Evolutionary conservation across 1,284 basidiomycete species (phyloP), one percentile per base, ranked within the genome.

Genomic region (Trichosporon asahii): DNA sequence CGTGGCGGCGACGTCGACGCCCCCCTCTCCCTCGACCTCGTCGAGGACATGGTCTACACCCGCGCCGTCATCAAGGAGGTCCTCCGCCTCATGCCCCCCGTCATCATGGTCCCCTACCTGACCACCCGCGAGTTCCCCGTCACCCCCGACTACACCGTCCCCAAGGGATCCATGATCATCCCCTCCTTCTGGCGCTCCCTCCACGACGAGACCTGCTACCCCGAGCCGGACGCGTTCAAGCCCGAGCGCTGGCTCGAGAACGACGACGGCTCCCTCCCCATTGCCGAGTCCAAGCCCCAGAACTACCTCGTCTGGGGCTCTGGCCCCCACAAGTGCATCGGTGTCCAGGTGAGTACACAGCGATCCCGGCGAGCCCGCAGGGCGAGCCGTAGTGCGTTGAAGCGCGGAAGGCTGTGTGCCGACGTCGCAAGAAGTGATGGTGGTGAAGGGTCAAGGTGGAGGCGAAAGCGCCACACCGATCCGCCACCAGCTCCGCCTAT

Each of bases 261-360:
- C 67, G 84, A 89, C n/a, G 88, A 89, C 77, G 85, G 87, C 63
- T 81, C 82, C 6, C 72, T 75, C n/a, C 82, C 82, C 31, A 66
- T 82, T 33, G 94, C 95, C 37, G 93, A 94, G 83, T 84, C 87
- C 76, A 93, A 92, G 83, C 93, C 95, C 63, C 91, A 93, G 85
- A 97, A 98, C 85, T 99, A 94, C 83, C 89, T 99, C 74, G 94
- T 98, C 31, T 99, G 95, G 83, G 96, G 96, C 69, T 90, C 89
- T 74, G 96, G 96, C 9, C 94, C 95, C 66, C 94, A 96, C 85
- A 90, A 89, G 55, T 69, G 68, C 65, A 69, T 69, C 14, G 68
- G 68, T 25, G 37, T 40, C 55, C 68, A 68, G 63, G 64, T 53
- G 55, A 66, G 37, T 63, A 27, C 27, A 11, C n/a, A 44, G 40